Percentiles rank a stretch among this genome's conserved stretches.
Evolutionary conservation across 345 rosid genomes (phyloP).

Genomic region (Erysimum cheiranthoides): DNA sequence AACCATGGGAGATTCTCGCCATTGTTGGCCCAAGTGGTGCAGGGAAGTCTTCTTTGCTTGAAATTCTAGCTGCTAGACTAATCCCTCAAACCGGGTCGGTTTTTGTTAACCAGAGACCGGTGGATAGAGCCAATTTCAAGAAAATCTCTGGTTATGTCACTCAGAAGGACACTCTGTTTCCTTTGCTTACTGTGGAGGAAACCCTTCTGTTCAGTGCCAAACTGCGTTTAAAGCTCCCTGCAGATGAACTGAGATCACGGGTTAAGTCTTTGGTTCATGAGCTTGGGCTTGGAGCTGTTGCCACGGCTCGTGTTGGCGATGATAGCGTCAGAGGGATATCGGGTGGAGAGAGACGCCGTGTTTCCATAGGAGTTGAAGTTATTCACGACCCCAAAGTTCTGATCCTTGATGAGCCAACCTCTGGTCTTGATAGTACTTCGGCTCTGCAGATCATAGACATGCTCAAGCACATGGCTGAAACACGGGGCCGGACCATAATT

Average conservation of each 20-base stretch:
- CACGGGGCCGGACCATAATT: slow-evolving; percentile 70
- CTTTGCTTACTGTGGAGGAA: slow-evolving; percentile 93
- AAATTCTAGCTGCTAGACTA: slow-evolving; percentile 73
- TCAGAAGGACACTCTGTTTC: slow-evolving; percentile 86
- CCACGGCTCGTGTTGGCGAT: slow-evolving; percentile 77
- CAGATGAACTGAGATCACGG: slow-evolving; percentile 51
- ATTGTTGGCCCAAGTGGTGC: slow-evolving; percentile 98
- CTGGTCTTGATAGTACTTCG: slow-evolving; percentile 90
- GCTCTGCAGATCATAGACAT: slow-evolving; percentile 83
- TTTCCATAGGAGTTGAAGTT: slow-evolving; percentile 92
- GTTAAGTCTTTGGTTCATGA: slow-evolving; percentile 79
- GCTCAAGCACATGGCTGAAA: slow-evolving; percentile 94
- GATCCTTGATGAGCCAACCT: slow-evolving; percentile 97
- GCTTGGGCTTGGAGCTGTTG: slow-evolving; percentile 80
- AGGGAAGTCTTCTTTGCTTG: slow-evolving; percentile 89
- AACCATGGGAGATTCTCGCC: slow-evolving; percentile 92
- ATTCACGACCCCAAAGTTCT: slow-evolving; percentile 88
- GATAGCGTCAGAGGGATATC: slow-evolving; percentile 87
- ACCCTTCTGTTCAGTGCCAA: slow-evolving; percentile 89
- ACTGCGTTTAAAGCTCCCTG: slow-evolving; percentile 74
- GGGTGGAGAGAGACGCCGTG: slow-evolving; percentile 95
- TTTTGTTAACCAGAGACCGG: slow-evolving; percentile 62
- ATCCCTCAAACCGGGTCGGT: slow-evolving; percentile 69
- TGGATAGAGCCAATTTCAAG: slow-evolving; percentile 69
- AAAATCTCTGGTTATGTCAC: slow-evolving; percentile 87